Evolutionary conservation across 495 filamentous ascomycete species (phyloP).

Genomic region (Aspergillus coremiiformis): DNA sequence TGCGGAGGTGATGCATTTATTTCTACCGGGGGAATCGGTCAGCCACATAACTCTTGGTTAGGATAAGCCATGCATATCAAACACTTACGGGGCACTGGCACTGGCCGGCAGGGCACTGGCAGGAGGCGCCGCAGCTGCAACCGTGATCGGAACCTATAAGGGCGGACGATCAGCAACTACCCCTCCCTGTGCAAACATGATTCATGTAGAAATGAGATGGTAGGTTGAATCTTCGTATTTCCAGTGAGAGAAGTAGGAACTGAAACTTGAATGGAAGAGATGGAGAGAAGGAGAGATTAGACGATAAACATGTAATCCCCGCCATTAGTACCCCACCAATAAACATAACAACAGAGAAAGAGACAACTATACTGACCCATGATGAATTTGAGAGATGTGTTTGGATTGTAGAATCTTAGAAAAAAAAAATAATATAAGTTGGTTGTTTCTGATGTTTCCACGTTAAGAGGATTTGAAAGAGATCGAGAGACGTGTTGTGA

Average conservation of each 20-base stretch:
- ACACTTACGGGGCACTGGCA: slow-evolving; percentile 41
- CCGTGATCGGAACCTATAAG: slow-evolving; percentile 32
- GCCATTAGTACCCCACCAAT: slow-evolving; percentile 25
- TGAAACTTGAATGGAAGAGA: background rate
- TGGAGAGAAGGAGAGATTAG: background rate
- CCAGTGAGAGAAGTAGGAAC: background rate
- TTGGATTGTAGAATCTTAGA: background rate
- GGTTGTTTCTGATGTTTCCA: background rate
- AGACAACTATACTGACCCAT: slow-evolving; percentile 8
- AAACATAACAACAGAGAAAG: background rate
- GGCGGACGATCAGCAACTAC: background rate
- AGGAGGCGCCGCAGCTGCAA: slow-evolving; percentile 41
- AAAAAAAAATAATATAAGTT: background rate
- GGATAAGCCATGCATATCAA: background rate
- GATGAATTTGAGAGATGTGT: slow-evolving; percentile 3
- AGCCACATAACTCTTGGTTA: background rate
- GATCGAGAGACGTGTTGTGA: background rate
- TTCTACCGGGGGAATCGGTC: slow-evolving; percentile 10
- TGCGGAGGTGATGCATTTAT: slow-evolving; percentile 13
- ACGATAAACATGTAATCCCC: slow-evolving; percentile 14
- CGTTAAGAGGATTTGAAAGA: background rate
- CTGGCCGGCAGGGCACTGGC: slow-evolving; percentile 40
- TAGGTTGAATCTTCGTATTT: background rate
- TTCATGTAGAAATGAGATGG: background rate
- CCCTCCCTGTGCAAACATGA: background rate